Percentiles rank a stretch among this genome's conserved stretches.
Evolutionary conservation across 179 eudicot species (phyloP).

Genomic region (Silene vulgaris): DNA sequence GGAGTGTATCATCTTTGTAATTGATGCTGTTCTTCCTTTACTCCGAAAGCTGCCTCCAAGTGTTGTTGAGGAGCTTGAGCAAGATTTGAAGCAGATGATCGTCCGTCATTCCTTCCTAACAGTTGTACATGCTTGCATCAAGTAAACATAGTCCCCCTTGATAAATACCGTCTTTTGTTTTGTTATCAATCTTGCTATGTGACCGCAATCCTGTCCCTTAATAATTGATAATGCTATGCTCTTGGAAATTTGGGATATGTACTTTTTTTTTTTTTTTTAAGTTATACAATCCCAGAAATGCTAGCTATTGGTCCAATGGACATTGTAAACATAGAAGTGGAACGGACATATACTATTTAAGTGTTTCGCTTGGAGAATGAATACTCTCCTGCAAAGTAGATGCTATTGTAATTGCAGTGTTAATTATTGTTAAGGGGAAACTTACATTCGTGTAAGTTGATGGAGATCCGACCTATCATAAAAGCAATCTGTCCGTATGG

Average conservation of each 20-base stretch:
- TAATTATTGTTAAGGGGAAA: background rate
- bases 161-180: background rate
- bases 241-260: background rate
- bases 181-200: constrained; percentile 1
- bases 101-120: constrained; percentile 96
- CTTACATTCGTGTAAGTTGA: background rate
- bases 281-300: background rate
- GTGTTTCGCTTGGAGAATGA: background rate
- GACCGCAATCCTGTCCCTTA: background rate
- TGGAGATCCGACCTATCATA: background rate
- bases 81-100: constrained; percentile 94
- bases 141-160: constrained; percentile 41
- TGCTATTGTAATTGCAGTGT: background rate
- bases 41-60: constrained; percentile 75
- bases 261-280: background rate
- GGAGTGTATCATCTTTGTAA: constrained; percentile 80
- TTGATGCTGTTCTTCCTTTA: constrained; percentile 84
- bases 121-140: constrained; percentile 97
- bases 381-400: background rate
- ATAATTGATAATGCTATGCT: constrained; percentile 7
- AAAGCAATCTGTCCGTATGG: background rate
- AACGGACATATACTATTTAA: background rate
- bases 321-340: background rate
- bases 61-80: constrained; percentile 87
- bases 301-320: background rate